Base-by-base conservation (phyloP, 208 protist genomes). In the Angomonas ambiguus region DNA sequence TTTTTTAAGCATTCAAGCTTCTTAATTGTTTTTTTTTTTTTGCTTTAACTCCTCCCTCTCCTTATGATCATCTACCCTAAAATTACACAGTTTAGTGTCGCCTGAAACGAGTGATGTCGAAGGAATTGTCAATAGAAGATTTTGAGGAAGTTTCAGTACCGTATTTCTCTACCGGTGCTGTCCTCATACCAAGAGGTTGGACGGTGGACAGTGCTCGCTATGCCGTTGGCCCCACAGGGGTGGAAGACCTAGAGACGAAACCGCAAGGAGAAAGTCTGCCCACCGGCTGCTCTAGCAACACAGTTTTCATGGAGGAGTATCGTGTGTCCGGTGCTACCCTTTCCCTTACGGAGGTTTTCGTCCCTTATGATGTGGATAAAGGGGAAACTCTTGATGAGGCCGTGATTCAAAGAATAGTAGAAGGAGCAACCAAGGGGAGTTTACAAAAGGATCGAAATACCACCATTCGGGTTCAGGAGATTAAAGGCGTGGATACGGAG, bases 111-210 rank as follows among this genome's bases (percentile, higher is more conserved):
- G 49, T 13, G 45, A 65, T 22, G 11, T 32, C n/a, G 30, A 64
- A 27, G 4, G 27, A 51, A 38, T 65, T 49, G 20, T 63, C 0
- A 51, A 51, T 65, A 20, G 34, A 67, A 20, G 18, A 27, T 1
- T 51, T 90, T 41, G 71, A 77, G 42, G 78, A 81, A 30, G 42
- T 77, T 6, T 53, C 45, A 1, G 80, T 78, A 22, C 61, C 70
- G 24, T 80, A 77, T 27, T 72, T 94, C 49, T 85, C 74, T 0
- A 80, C 74, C 1, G 74, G 77, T 13, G 59, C 41, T 10, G 28
- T 94, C 13, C 75, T 89, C n/a, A 75, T 76, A 6, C 88, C 88
- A 6, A 53, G 35, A 1, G 69, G 73, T 2, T 94, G 82, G 84
- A 84, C 77, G 0, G 62, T 72, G 0, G 83, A 90, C 61, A 73